These are phyloP conservation scores for Botryosphaeria agaves DNA, from an alignment of 2,329 filamentous ascomycete species.

Conservation along the genomic window DNA sequence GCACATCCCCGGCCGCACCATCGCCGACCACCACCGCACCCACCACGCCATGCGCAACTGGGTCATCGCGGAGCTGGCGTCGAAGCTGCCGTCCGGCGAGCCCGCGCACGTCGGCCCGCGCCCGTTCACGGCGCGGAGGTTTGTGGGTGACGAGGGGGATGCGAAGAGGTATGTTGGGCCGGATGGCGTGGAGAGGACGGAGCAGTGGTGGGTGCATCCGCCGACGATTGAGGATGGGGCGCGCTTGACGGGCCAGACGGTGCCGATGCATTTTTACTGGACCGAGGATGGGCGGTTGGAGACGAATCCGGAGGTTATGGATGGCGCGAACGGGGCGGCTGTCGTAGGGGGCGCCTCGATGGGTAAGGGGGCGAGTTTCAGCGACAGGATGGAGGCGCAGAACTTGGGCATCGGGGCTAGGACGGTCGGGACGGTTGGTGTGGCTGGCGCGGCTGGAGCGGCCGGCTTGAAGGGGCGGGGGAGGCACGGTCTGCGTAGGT, in stretches of 20 bases:
- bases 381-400: too few species aligned
- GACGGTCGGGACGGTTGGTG: too few species aligned
- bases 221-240: slow-evolving; percentile 20
- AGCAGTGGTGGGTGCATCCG: slow-evolving; percentile 28
- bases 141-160: slow-evolving; percentile 22
- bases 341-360: too few species aligned
- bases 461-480: too few species aligned
- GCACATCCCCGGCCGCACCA: slow-evolving; percentile 16
- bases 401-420: too few species aligned
- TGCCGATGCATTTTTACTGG: slow-evolving; percentile 14
- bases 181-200: slow-evolving; percentile 23
- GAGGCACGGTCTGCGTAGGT: too few species aligned
- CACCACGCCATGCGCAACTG: slow-evolving; percentile 7
- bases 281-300: too few species aligned
- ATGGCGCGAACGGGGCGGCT: too few species aligned
- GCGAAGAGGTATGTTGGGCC: slow-evolving; percentile 18
- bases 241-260: slow-evolving; percentile 15
- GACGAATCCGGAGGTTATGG: too few species aligned
- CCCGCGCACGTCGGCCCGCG: slow-evolving; percentile 6
- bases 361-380: too few species aligned
- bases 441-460: too few species aligned
- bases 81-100: slow-evolving; percentile 10
- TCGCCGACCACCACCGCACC: slow-evolving; percentile 7
- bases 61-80: slow-evolving; percentile 16
- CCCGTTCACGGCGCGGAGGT: slow-evolving; percentile 17